Conservation (phyloP, 176 grass and related monocot genomes). For the Eremochloa ophiuroides region DNA sequence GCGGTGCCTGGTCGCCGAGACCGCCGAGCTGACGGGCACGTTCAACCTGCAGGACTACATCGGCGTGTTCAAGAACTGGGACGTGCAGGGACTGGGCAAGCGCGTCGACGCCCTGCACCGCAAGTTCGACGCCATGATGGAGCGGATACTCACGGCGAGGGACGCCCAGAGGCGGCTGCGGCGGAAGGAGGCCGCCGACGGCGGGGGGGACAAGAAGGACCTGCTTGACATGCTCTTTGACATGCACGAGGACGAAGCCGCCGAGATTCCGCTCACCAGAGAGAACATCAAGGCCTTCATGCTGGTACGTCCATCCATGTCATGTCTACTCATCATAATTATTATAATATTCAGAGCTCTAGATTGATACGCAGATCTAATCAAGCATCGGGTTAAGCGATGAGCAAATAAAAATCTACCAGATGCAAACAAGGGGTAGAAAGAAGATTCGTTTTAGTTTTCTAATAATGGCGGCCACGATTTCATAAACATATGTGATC, state of each 20-base stretch:
- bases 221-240: constrained; percentile 53
- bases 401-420: too few species aligned
- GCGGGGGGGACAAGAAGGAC: constrained; percentile 1
- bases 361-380: too few species aligned
- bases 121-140: constrained; percentile 63
- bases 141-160: constrained; percentile 41
- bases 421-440: too few species aligned
- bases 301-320: constrained; percentile 27
- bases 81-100: constrained; percentile 57
- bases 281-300: constrained; percentile 70
- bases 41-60: constrained; percentile 76
- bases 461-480: too few species aligned
- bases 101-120: constrained; percentile 40
- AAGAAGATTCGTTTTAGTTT: too few species aligned
- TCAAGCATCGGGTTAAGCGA: too few species aligned
- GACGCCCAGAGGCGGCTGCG: constrained; percentile 7
- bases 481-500: too few species aligned
- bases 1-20: constrained; percentile 32
- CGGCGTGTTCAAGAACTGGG: constrained; percentile 45
- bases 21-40: constrained; percentile 45
- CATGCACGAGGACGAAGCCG: constrained; percentile 42
- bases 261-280: constrained; percentile 47
- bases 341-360: too few species aligned
- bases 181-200: not conserved
- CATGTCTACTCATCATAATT: too few species aligned